A percentile compares a stretch with the other conserved stretches of the same genome.
These are phyloP conservation scores for Mortierella sp. DNA, from an alignment of 371 early-diverging fungal genomes.

Conservation along the genomic window DNA sequence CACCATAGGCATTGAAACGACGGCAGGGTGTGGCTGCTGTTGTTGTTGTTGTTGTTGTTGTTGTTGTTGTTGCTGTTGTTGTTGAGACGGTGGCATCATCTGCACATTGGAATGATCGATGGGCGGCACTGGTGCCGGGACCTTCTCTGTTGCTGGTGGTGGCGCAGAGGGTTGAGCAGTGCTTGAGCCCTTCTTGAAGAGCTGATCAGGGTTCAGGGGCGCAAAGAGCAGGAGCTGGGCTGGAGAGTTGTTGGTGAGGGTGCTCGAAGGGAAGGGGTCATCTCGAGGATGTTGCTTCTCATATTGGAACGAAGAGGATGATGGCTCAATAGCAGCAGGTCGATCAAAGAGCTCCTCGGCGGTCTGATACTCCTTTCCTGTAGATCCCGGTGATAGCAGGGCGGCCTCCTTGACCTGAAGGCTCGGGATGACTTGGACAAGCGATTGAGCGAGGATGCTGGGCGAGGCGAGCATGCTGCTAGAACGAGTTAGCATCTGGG, in stretches of 20 bases:
- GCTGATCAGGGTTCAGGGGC: conserved; percentile 42
- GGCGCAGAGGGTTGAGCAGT: conserved; percentile 23
- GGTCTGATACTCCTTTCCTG: conserved; percentile 33
- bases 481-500: conserved; percentile 42
- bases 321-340: conserved; percentile 41
- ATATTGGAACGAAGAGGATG: conserved; percentile 9
- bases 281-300: conserved; percentile 27
- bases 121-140: not conserved
- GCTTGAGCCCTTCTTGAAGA: conserved; percentile 27
- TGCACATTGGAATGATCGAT: too few relatives aligned
- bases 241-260: conserved; percentile 18
- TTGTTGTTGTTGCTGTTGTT: conserved; percentile 7
- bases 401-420: conserved; percentile 45
- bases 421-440: conserved; percentile 45
- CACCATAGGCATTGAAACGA: not conserved
- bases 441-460: conserved; percentile 47
- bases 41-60: conserved; percentile 7
- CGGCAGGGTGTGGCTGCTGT: conserved; percentile 13
- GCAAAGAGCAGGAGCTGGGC: conserved; percentile 44
- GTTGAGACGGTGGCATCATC: not conserved
- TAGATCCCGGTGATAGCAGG: conserved; percentile 25
- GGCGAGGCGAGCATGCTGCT: conserved; percentile 54
- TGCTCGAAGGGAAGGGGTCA: conserved; percentile 38
- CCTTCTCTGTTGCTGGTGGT: conserved; percentile 16
- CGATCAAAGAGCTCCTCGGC: conserved; percentile 52